Evolutionary conservation across 306 rosid species (phyloP), one percentile per base, ranked within the genome.

Genomic region (Vigna angularis): DNA sequence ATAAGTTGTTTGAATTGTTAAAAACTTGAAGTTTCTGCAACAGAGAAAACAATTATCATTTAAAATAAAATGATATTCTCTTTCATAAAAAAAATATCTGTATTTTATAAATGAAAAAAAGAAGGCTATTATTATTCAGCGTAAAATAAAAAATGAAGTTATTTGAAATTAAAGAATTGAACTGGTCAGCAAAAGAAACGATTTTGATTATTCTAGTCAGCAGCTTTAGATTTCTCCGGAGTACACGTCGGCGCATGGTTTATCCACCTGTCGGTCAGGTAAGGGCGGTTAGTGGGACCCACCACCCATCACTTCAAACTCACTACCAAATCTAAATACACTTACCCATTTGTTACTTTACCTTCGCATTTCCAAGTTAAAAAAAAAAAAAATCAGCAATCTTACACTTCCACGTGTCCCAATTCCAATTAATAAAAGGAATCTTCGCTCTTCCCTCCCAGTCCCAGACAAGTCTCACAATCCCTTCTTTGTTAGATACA

Each of bases 241-340:
- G 42, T 6, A 36, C 42, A 36, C 42, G 89, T 82, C 89, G 28
- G 16, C 4, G 6, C 1, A 1, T 0, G 0, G 64, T 14, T n/a
- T 14, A 69, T 7, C 90, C 93, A 87, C 93, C 84, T 87, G 81
- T 61, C 44, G 7, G 47, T 79, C 56, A 10, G 9, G 90, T 74
- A 22, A 10, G 14, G 90, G 83, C 93, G 89, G 93, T 58, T 40
- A 0, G 0, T 3, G 57, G 89, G 85, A 1, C 86, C 91, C 78
- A 78, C 77, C 20, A 5, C 3, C 67, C 62, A 55, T 73, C 85
- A 18, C 44, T 24, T 68, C 73, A 9, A 11, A 3, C 71, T 22
- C 18, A 13, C 34, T 57, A 28, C 9, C 38, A 70, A 66, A 49
- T 68, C 56, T 53, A 40, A 72, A 71, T 56, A 49, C 45, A 15